These are phyloP conservation scores for Hamamelis virginiana DNA, from an alignment of 164 flowering plant genomes.

Conservation along the genomic window DNA sequence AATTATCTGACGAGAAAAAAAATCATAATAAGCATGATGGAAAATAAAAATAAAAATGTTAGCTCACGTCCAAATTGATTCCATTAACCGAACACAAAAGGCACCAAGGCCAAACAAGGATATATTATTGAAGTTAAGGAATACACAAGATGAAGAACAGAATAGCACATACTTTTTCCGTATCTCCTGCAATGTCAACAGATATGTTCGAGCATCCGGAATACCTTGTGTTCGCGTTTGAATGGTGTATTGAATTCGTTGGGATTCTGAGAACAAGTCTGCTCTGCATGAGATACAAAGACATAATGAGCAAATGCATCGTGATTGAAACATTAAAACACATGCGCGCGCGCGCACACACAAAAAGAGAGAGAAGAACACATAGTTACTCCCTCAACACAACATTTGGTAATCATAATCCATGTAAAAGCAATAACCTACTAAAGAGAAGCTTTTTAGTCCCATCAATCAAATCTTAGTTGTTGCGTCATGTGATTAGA, in stretches of 20 bases:
- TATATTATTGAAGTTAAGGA: too few relatives aligned
- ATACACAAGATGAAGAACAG: neutral
- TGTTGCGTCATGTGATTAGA: too few relatives aligned
- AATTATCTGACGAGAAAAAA: neutral
- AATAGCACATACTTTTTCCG: constrained; percentile 56
- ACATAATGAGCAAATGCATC: neutral
- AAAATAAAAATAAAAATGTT: neutral
- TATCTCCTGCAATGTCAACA: constrained; percentile 68
- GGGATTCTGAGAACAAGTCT: constrained; percentile 70
- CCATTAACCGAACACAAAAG: too few relatives aligned
- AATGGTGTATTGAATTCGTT: constrained; percentile 64
- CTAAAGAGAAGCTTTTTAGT: too few relatives aligned
- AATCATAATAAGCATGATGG: neutral
- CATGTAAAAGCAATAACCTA: too few relatives aligned
- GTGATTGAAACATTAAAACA: neutral
- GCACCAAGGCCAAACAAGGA: too few relatives aligned
- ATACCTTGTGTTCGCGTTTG: constrained; percentile 59
- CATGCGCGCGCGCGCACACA: neutral
- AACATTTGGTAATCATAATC: neutral
- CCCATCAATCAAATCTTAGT: too few relatives aligned
- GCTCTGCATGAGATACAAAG: constrained; percentile 53
- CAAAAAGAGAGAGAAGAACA: neutral
- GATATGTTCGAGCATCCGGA: constrained; percentile 78
- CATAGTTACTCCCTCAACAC: neutral
- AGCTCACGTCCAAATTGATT: too few relatives aligned